phyloP scores from a whole-genome alignment of 169 alveolate genomes.

The Miamiensis avidus region DNA sequence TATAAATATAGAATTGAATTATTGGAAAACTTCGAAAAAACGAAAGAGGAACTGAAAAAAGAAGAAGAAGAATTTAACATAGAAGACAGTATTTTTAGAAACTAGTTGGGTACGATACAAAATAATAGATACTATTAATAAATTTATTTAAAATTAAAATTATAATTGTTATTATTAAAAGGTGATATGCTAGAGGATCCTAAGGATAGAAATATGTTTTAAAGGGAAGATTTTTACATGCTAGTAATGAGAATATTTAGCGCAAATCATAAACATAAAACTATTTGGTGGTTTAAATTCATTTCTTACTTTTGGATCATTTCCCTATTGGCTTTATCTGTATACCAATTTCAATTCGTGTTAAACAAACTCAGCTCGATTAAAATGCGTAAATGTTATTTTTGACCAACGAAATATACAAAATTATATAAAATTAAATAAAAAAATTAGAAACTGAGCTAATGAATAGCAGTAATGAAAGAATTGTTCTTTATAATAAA shows the following conservation, averaged over 20 bases:
- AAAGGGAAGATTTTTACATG: not conserved
- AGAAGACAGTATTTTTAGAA: conserved; percentile 24
- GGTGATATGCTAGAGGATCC: not conserved
- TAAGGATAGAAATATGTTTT: not conserved
- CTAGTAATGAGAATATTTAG: not conserved
- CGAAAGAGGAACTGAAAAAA: not conserved
- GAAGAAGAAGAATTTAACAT: conserved; percentile 2
- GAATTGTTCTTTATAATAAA: not conserved
- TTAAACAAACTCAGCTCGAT: not conserved
- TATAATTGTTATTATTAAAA: no score
- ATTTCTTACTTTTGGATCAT: not conserved
- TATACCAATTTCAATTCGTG: not conserved
- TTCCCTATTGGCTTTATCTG: not conserved
- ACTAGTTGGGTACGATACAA: not conserved
- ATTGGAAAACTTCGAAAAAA: not conserved
- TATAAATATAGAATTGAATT: not conserved
- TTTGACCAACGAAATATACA: no score
- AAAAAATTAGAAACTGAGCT: not conserved
- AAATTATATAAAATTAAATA: no score
- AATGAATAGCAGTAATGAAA: not conserved
- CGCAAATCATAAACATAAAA: not conserved
- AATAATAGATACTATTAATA: not conserved
- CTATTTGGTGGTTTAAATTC: not conserved
- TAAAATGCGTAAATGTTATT: not conserved
- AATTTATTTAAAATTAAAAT: no score